These are phyloP conservation scores for Agrostemma githago DNA, from an alignment of 148 eudicot genomes.

Conservation along the genomic window DNA sequence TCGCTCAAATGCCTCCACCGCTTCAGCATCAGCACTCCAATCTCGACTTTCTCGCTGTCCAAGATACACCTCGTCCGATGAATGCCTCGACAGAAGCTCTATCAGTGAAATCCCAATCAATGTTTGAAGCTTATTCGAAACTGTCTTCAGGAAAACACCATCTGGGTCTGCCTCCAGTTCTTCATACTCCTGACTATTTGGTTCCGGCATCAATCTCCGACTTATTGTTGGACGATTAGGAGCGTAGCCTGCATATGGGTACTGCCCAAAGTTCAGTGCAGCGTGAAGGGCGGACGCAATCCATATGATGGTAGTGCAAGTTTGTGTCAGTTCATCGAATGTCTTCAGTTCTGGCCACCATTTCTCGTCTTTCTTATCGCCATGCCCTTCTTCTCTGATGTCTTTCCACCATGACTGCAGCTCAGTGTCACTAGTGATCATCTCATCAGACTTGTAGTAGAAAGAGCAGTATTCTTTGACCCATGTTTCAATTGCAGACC, in stretches of 20 bases:
- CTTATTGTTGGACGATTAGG: conserved; percentile 80
- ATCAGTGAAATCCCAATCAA: conserved; percentile 63
- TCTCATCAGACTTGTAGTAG: conserved; percentile 50
- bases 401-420: conserved; percentile 86
- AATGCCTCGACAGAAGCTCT: conserved; percentile 74
- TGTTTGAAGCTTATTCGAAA: conserved; percentile 57
- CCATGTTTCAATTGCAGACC: conserved; percentile 77
- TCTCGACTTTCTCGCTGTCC: conserved; percentile 64
- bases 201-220: conserved; percentile 66
- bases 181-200: conserved; percentile 50
- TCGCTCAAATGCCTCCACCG: conserved; percentile 52
- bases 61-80: conserved; percentile 74
- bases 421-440: conserved; percentile 47
- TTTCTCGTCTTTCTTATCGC: conserved; percentile 60
- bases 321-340: conserved; percentile 38
- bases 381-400: conserved; percentile 62
- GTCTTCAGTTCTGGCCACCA: conserved; percentile 86
- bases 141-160: conserved; percentile 48
- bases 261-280: conserved; percentile 82
- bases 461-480: conserved; percentile 60
- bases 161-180: conserved; percentile 61
- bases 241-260: conserved; percentile 69
- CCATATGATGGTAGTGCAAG: conserved; percentile 76
- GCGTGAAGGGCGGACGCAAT: conserved; percentile 84
- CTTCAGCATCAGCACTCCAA: conserved; percentile 54